Percentiles rank a stretch among this genome's conserved stretches.
Conservation (phyloP, 495 filamentous ascomycete genomes). For the Chlorociboria aeruginascens region DNA sequence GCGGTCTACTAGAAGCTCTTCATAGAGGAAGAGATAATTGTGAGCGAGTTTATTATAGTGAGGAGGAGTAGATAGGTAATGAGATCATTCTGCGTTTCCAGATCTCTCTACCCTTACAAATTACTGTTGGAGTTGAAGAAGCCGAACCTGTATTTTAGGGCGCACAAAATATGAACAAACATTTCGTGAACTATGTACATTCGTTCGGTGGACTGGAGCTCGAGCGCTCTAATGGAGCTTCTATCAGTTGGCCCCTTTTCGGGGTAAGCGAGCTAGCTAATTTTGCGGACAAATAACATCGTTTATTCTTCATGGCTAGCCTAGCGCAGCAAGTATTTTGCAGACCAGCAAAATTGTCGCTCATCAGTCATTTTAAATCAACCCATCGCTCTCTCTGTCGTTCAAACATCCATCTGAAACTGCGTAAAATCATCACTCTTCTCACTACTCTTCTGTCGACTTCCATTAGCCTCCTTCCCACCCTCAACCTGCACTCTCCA, state of each 20-base stretch:
- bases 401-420: constrained; percentile 14
- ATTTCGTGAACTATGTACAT: neutral
- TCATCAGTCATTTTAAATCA: neutral
- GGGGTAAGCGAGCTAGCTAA: neutral
- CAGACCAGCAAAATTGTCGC: too few relatives aligned
- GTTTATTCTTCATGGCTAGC: neutral
- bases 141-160: constrained; percentile 13
- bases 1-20: constrained; percentile 34
- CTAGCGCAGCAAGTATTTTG: too few relatives aligned
- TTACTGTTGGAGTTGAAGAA: neutral
- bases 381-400: neutral
- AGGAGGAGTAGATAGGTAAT: neutral
- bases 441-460: neutral
- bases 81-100: constrained; percentile 5
- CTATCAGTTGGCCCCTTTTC: too few relatives aligned
- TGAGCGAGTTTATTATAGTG: neutral
- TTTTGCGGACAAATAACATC: neutral
- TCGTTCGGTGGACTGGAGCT: neutral
- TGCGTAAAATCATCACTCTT: constrained; percentile 2
- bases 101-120: constrained; percentile 1
- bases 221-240: too few relatives aligned
- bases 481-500: constrained; percentile 23
- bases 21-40: constrained; percentile 4
- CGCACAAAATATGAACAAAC: constrained; percentile 5
- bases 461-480: neutral